Evolutionary conservation across 2,329 filamentous ascomycete species (phyloP).

Genomic region (Neonectria faginata): DNA sequence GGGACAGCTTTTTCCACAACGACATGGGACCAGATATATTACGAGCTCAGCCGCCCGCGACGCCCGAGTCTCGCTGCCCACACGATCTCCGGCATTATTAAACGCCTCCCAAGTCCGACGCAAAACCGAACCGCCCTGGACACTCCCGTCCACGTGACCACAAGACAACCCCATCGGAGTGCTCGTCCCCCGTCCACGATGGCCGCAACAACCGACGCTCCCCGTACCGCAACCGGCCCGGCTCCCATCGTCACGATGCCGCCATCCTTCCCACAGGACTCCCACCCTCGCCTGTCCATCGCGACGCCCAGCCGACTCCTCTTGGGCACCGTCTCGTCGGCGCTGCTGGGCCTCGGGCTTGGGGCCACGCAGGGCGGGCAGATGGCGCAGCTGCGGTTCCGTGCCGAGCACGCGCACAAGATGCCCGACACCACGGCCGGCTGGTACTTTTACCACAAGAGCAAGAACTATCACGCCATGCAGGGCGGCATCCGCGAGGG

Average conservation of each 20-base stretch:
- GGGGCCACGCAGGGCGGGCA: conserved; percentile 80
- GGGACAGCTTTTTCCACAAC: conserved; percentile 30
- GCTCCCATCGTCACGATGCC: conserved; percentile 17
- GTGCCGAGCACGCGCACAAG: conserved; percentile 95
- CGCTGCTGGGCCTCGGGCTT: conserved; percentile 75
- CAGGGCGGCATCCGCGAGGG: conserved; percentile 84
- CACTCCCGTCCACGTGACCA: conserved; percentile 33
- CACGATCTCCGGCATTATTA: background rate
- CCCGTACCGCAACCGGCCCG: conserved; percentile 35
- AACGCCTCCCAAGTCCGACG: conserved; percentile 11
- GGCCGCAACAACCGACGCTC: conserved; percentile 25
- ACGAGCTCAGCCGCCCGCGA: conserved; percentile 35
- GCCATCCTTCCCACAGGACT: conserved; percentile 46
- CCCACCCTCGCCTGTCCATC: conserved; percentile 67
- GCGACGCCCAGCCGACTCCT: conserved; percentile 74
- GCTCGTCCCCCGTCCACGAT: conserved; percentile 27
- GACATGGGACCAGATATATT: conserved; percentile 33
- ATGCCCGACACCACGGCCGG: conserved; percentile 84
- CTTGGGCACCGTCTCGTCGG: conserved; percentile 71
- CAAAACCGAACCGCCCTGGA: conserved; percentile 32
- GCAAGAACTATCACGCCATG: conserved; percentile 91
- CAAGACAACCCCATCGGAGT: conserved; percentile 34
- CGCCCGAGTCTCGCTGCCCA: conserved; percentile 25
- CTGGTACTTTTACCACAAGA: conserved; percentile 99
- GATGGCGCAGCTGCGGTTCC: conserved; percentile 83